phyloP scores from a whole-genome alignment of 345 rosid genomes.

The Noccaea bulbosa region DNA sequence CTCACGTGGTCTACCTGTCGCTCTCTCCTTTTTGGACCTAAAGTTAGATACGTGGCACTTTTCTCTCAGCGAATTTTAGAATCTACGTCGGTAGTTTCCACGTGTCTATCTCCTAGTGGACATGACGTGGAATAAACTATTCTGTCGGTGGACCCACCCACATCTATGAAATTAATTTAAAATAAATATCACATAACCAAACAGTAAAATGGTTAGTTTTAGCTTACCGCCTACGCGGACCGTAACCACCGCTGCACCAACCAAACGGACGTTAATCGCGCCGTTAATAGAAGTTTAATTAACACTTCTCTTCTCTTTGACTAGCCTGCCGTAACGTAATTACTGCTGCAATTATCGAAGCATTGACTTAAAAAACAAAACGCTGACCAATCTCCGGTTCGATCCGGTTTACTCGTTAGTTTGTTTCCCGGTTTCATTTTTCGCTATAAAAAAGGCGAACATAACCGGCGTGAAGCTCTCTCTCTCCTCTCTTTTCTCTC shows the following conservation, averaged over 20 bases:
- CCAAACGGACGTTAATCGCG: constrained; percentile 32
- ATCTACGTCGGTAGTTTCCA: constrained; percentile 29
- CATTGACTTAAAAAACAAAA: constrained; percentile 24
- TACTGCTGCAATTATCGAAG: constrained; percentile 25
- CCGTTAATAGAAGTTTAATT: constrained; percentile 31
- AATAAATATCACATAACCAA: background rate
- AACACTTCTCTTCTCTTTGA: constrained; percentile 11
- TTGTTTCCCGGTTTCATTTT: constrained; percentile 10
- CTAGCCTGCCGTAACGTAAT: constrained; percentile 32
- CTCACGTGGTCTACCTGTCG: constrained; percentile 44
- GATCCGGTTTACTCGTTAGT: constrained; percentile 20
- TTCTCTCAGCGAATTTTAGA: constrained; percentile 17
- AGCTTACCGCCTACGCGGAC: constrained; percentile 40
- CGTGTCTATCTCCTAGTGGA: background rate
- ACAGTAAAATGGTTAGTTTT: constrained; percentile 31
- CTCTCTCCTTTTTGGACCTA: constrained; percentile 31
- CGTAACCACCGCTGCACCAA: constrained; percentile 44
- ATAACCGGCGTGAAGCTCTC: constrained; percentile 3
- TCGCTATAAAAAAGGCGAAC: constrained; percentile 26
- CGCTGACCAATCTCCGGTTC: constrained; percentile 1
- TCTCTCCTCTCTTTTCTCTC: background rate
- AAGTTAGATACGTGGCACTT: constrained; percentile 39
- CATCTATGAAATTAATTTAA: background rate
- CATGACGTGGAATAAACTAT: constrained; percentile 29
- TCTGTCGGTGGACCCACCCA: constrained; percentile 45